Percentiles rank a stretch among this genome's conserved stretches.
Conservation (phyloP, 768 basidiomycete species). For the Crucibulum laeve region DNA sequence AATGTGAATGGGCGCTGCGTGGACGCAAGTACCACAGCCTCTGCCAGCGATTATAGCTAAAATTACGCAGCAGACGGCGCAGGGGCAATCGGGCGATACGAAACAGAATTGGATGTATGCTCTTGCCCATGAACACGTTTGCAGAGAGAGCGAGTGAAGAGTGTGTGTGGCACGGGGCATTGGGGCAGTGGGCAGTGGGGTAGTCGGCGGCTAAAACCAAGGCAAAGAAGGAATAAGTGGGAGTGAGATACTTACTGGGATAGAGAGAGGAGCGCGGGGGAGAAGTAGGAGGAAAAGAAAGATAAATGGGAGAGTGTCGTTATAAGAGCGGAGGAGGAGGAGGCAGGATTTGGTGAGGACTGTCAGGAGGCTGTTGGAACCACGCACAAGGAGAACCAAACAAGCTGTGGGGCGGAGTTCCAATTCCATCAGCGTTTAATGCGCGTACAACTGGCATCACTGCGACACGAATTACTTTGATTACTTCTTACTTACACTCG, state of each 20-base stretch:
- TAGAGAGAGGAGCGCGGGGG: constrained; percentile 8
- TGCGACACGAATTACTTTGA: background rate
- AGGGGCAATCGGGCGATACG: constrained; percentile 10
- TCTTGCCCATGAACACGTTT: constrained; percentile 3
- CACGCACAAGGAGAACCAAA: constrained; percentile 35
- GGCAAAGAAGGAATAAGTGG: constrained; percentile 4
- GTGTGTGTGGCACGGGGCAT: constrained; percentile 4
- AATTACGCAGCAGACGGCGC: constrained; percentile 23
- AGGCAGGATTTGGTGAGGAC: constrained; percentile 20
- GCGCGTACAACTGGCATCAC: background rate
- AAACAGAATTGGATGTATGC: background rate
- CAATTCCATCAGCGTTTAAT: constrained; percentile 28
- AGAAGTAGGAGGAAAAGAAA: constrained; percentile 6
- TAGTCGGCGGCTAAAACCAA: background rate
- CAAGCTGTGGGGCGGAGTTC: constrained; percentile 50
- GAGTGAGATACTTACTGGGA: constrained; percentile 15
- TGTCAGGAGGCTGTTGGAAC: constrained; percentile 22
- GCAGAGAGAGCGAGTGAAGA: constrained; percentile 9
- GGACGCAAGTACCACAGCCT: constrained; percentile 14
- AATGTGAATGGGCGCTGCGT: constrained; percentile 23
- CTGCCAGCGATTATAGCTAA: background rate
- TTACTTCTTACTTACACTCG: no score
- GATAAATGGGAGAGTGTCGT: constrained; percentile 13
- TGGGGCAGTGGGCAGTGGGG: no score
- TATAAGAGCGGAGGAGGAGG: constrained; percentile 19